A percentile compares a stretch with the other conserved stretches of the same genome.
Conservation (phyloP, 1,284 basidiomycete genomes). For the Rhodotorula glutinis region DNA sequence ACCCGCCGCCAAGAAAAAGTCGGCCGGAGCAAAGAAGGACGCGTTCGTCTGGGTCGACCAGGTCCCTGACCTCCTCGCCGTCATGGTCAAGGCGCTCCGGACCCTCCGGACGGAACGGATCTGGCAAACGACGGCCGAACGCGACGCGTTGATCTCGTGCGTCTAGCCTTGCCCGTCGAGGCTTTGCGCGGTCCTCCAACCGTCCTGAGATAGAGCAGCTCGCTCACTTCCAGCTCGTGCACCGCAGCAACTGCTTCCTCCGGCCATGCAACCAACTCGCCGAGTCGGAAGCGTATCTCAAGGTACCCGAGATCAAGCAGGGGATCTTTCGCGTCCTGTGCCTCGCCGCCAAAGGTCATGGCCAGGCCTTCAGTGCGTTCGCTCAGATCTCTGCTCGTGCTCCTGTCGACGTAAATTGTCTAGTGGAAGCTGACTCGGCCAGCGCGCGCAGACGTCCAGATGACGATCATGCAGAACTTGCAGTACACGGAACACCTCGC, state of each 20-base stretch:
- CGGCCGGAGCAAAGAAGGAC: constrained; percentile 45
- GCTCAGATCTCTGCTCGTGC: no score
- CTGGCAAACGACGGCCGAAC: constrained; percentile 79
- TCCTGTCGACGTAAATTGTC: no score
- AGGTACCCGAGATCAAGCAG: constrained; percentile 65
- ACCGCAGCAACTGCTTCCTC: constrained; percentile 66
- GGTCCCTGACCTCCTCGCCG: constrained; percentile 63
- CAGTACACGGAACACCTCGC: constrained; percentile 93
- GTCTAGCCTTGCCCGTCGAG: constrained; percentile 45
- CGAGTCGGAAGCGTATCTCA: constrained; percentile 86
- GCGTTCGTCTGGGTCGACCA: constrained; percentile 75
- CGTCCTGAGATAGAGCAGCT: no score
- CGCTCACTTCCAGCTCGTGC: not conserved
- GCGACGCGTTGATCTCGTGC: constrained; percentile 77
- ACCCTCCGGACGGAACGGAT: constrained; percentile 69
- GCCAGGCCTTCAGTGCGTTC: constrained; percentile 65
- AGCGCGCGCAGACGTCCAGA: constrained; percentile 60
- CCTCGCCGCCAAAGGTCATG: constrained; percentile 85
- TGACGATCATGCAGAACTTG: constrained; percentile 83
- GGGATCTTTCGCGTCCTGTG: constrained; percentile 86
- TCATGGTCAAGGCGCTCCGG: constrained; percentile 69
- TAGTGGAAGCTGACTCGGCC: not conserved
- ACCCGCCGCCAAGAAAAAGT: constrained; percentile 18
- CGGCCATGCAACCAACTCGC: constrained; percentile 79
- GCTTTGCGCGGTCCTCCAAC: no score